Base-by-base conservation (phyloP, 2,329 filamentous ascomycete species). In the Venturia asperata region DNA sequence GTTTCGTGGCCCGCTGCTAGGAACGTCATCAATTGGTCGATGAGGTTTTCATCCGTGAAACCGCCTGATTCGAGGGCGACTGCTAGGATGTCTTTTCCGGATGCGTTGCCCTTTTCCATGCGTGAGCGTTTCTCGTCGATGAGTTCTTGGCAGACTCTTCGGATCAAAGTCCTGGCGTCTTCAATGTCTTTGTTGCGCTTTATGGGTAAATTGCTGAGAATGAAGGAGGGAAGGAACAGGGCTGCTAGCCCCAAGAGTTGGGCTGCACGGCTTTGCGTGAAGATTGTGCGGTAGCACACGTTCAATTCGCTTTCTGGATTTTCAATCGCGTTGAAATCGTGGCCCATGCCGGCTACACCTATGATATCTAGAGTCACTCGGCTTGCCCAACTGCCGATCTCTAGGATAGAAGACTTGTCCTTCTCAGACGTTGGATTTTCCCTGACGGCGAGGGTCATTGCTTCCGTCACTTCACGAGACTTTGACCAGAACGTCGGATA, bases 21-120 rank as follows among this genome's bases (percentile, higher is more conserved):
- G 78, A 95, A 94, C 0, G 90, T 95, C 90, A 95, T 94, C 73
- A 94, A 83, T 76, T 96, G 91, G 74, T 94, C 89, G 43, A 91
- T 84, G n/a, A 96, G 83, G 67, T 91, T 86, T 61, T 91, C 88
- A 68, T 94, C 90, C 15, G 78, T 83, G 76, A 95, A 94, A 6
- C 81, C 85, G 60, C 89, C 89, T 47, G 86, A 91, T 72, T 87
- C 83, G 61, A 96, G 79, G 19, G 91, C 91, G 0, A 93, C 88
- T 0, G 88, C 91, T 42, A 96, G 79, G 66, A 96, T 94, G 74
- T 96, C 91, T 9, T 84, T 75, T 58, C 86, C 85, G 0, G 76
- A 77, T 30, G 76, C 75, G 66, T 82, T 78, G 52, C 76, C 76
- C 41, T 78, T 76, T 64, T 78, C 75, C 27, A 87, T 71, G 60